A percentile compares a stretch with the other conserved stretches of the same genome.
These are phyloP conservation scores for Geranium rotundifolium DNA, from an alignment of 345 rosid genomes.

Conservation along the genomic window DNA sequence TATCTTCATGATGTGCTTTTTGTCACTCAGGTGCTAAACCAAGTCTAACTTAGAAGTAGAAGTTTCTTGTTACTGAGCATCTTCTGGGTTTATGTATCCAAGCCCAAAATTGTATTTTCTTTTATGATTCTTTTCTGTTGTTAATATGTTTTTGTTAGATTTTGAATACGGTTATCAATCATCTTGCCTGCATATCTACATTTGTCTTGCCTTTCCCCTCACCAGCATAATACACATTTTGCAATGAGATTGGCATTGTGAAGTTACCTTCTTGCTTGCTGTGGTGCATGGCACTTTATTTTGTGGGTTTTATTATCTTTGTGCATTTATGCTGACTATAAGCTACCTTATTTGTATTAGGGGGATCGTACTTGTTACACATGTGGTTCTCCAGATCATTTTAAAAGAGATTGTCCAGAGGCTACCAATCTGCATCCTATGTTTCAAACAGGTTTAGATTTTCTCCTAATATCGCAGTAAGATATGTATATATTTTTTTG, in stretches of 20 bases:
- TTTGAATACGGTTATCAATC: too few relatives aligned
- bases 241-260: background rate
- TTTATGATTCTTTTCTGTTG: too few relatives aligned
- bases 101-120: background rate
- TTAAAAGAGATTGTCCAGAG: conserved; percentile 36
- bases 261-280: background rate
- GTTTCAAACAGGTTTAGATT: conserved; percentile 25
- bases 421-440: conserved; percentile 18
- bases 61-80: too few relatives aligned
- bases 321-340: conserved; percentile 1
- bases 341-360: conserved; percentile 16
- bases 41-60: too few relatives aligned
- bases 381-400: conserved; percentile 43
- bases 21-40: too few relatives aligned
- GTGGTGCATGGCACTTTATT: background rate
- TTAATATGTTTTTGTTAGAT: too few relatives aligned
- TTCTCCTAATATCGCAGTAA: background rate
- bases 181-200: too few relatives aligned
- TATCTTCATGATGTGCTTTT: too few relatives aligned
- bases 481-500: background rate
- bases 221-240: too few relatives aligned
- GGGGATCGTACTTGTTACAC: conserved; percentile 33
- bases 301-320: background rate
- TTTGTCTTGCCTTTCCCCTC: too few relatives aligned
- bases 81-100: background rate